Evolutionary conservation across 2,329 filamentous ascomycete species (phyloP), one percentile per base, ranked within the genome.

Genomic region (Cercospora zeae-maydis): DNA sequence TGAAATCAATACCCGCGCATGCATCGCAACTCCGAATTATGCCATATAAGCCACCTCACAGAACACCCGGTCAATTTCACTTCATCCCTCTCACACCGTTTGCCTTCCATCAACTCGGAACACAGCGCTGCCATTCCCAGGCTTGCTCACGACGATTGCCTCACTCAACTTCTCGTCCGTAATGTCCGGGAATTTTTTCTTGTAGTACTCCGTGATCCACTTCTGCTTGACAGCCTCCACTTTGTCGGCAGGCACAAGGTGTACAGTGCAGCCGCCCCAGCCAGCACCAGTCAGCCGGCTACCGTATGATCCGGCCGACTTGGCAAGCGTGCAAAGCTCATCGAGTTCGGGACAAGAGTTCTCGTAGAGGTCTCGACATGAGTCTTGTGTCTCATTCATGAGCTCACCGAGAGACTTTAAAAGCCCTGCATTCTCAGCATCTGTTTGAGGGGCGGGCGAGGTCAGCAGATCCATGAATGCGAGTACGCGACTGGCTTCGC

Each of bases 181-280:
- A 55, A 89, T 84, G 65, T 84, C 82, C 0, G 86, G 86, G 72
- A 87, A 88, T 69, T 84, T 83, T 80, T 88, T 89, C 61, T 83
- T 79, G 76, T 96, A 98, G 76, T 98, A 99, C 74, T 92, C 87
- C 66, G 84, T 83, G 71, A 90, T 86, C 84, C 95, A 87, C 4
- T 91, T 91, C 71, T 85, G 82, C 75, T 85, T 91, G 21, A 99
- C 90, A 27, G 81, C 85, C 4, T 88, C 87, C 0, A 97, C 89
- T 77, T 89, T 93, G 72, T 92, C 85, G 62, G 87, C 90, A 0
- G 93, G 90, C 58, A 98, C 89, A 62, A 99, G 83, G 79, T 99
- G 95, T 62, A 99, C 93, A 64, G 87, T 95, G 79, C 95, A 98
- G 2, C 95, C 95, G 65, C 95, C 95, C 95, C 95, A 99, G 2